Conservation (phyloP, 2,329 filamentous ascomycete genomes). For the Coleophoma eucalyptorum region DNA sequence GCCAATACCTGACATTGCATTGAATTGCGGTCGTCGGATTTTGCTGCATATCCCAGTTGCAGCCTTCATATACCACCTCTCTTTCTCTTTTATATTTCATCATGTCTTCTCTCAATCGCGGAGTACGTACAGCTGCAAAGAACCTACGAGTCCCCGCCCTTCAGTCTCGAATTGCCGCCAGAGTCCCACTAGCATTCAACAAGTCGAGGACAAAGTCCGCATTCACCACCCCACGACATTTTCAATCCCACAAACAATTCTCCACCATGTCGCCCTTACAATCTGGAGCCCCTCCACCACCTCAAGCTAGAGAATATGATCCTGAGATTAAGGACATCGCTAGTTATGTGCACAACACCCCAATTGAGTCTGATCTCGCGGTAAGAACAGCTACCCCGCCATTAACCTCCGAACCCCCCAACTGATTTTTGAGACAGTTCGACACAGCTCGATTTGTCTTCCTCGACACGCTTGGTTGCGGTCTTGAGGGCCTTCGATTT, state of each 20-base stretch:
- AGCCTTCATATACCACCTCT: constrained; percentile 5
- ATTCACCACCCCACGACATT: constrained; percentile 12
- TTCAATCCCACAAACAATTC: constrained; percentile 23
- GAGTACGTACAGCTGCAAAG: constrained; percentile 25
- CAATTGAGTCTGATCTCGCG: constrained; percentile 87
- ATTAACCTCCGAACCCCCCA: not conserved
- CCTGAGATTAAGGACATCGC: constrained; percentile 95
- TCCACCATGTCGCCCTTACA: constrained; percentile 31
- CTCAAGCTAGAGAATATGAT: constrained; percentile 66
- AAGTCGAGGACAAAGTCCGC: constrained; percentile 13
- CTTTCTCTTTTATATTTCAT: constrained; percentile 9
- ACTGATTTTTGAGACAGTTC: constrained; percentile 51
- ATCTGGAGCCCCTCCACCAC: constrained; percentile 43
- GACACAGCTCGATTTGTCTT: constrained; percentile 97
- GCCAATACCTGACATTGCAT: not conserved
- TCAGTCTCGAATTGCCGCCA: constrained; percentile 22
- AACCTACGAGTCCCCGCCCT: constrained; percentile 21
- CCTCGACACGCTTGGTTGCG: constrained; percentile 94
- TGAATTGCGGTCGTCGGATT: not conserved
- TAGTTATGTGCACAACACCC: constrained; percentile 87
- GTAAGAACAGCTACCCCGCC: constrained; percentile 51
- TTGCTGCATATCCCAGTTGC: constrained; percentile 2
- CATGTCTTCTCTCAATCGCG: constrained; percentile 27
- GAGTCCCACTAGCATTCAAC: constrained; percentile 21
- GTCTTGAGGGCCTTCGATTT: constrained; percentile 91